phyloP scores from a whole-genome alignment of 352 stramenopile species.

The Globisporangium takayamanum region DNA sequence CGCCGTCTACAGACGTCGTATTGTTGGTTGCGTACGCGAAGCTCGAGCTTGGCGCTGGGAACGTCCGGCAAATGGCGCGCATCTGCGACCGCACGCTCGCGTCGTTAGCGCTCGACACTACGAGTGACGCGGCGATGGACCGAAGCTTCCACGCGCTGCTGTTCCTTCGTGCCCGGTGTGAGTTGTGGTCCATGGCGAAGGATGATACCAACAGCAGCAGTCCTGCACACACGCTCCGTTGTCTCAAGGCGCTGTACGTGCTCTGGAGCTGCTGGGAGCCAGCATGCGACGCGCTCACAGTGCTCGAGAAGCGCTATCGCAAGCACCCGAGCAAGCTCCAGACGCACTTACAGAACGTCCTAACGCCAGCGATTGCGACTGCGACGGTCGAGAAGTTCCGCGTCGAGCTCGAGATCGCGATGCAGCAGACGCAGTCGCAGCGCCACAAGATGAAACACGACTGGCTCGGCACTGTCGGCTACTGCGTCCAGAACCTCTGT shows the following conservation, averaged over 20 bases:
- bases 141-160: constrained; percentile 43
- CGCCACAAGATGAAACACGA: not conserved
- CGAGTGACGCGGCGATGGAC: constrained; percentile 3
- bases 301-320: constrained; percentile 27
- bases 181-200: constrained; percentile 18
- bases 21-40: constrained; percentile 49
- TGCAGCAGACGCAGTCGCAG: constrained; percentile 17
- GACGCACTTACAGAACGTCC: constrained; percentile 16
- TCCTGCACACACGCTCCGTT: constrained; percentile 2
- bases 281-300: constrained; percentile 25
- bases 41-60: constrained; percentile 38
- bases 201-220: not conserved
- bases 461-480: constrained; percentile 19
- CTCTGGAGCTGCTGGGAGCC: constrained; percentile 34
- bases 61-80: constrained; percentile 35
- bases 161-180: constrained; percentile 38
- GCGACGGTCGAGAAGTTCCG: constrained; percentile 33
- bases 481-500: constrained; percentile 60
- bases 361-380: constrained; percentile 17
- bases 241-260: constrained; percentile 20
- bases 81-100: constrained; percentile 53
- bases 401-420: constrained; percentile 31
- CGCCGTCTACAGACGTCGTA: constrained; percentile 11
- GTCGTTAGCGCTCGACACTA: constrained; percentile 14
- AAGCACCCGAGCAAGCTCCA: constrained; percentile 15